These are phyloP conservation scores for Pseudopyricularia javanii DNA, from an alignment of 2,329 filamentous ascomycete genomes.

Conservation along the genomic window DNA sequence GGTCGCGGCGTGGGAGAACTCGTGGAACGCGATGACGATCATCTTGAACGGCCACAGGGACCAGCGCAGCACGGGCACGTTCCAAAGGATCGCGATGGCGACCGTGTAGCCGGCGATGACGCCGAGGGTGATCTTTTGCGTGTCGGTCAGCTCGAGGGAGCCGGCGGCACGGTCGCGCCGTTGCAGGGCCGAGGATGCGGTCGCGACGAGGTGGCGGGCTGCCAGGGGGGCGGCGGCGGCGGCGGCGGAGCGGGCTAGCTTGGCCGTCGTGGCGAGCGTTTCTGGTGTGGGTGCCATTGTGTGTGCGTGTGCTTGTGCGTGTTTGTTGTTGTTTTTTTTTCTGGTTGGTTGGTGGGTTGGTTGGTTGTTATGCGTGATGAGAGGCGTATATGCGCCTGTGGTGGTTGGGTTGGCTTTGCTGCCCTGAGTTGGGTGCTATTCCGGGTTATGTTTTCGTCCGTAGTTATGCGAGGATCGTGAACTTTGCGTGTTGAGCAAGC, in stretches of 20 bases:
- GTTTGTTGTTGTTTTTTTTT: background rate
- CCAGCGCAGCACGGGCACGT: constrained; percentile 63
- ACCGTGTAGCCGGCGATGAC: constrained; percentile 47
- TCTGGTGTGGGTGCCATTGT: constrained; percentile 1
- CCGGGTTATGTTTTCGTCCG: too few species aligned
- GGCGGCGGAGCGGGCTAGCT: constrained; percentile 1
- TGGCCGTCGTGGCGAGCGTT: background rate
- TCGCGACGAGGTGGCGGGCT: constrained; percentile 17
- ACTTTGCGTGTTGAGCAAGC: too few species aligned
- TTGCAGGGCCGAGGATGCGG: background rate
- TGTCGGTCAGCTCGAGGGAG: constrained; percentile 48
- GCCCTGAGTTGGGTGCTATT: too few species aligned
- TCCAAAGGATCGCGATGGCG: constrained; percentile 66
- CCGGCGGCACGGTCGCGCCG: constrained; percentile 13
- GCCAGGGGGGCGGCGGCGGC: constrained; percentile 17
- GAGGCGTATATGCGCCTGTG: too few species aligned
- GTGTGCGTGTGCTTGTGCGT: background rate
- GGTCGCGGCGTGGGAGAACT: constrained; percentile 64
- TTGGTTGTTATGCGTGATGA: too few species aligned
- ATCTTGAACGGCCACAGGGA: constrained; percentile 79
- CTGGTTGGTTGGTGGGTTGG: background rate
- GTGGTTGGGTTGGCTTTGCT: too few species aligned
- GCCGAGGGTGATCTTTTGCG: constrained; percentile 59
- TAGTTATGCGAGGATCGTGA: too few species aligned
- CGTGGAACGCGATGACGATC: constrained; percentile 75